Base-by-base conservation (phyloP, 2,329 filamentous ascomycete genomes). In the Fusarium verrucosum region DNA sequence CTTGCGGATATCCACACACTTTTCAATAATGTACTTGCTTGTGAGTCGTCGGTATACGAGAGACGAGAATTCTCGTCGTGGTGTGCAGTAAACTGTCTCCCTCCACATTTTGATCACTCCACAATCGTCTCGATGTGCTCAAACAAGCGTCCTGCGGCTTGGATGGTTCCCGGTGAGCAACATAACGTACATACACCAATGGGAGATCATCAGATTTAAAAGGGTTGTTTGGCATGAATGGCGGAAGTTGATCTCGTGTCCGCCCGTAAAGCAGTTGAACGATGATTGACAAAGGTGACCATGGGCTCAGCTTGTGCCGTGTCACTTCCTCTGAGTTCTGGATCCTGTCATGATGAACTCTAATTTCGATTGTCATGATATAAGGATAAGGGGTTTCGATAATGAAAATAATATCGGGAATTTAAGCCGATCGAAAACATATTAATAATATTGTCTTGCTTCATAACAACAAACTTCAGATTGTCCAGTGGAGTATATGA, bases 201-300 rank as follows among this genome's bases (percentile, higher is more conserved):
- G 42, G 25, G 23, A 40, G 30, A 50, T 57, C 35, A 25, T 26
- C 44, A 55, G 55, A 58, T 38, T 51, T 43, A 40, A 52, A 55
- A 32, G 10, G 23, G n/a, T 30, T 50, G 40, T 62, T 66, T 66
- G 49, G 59, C 65, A 59, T 62, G 59, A 66, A 69, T 69, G 33
- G 50, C 55, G 52, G 58, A 42, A 22, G 22, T 41, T 17, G 33
- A 30, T 51, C 17, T 36, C 10, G 23, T 43, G 47, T 43, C 42
- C 54, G 32, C 47, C 45, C 22, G 17, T 20, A 19, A 40, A 50
- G 38, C 33, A 42, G 54, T 42, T 43, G 33, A 32, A 20, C 50
- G 23, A 25, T 42, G 50, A 33, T 40, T 19, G 25, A 33, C 40
- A 49, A 45, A 43, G 32, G 41, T 10, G 20, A 20, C 20, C 38